Base-by-base conservation (phyloP, 1,139 yeast species). In the Sugiyamaella castrensis region DNA sequence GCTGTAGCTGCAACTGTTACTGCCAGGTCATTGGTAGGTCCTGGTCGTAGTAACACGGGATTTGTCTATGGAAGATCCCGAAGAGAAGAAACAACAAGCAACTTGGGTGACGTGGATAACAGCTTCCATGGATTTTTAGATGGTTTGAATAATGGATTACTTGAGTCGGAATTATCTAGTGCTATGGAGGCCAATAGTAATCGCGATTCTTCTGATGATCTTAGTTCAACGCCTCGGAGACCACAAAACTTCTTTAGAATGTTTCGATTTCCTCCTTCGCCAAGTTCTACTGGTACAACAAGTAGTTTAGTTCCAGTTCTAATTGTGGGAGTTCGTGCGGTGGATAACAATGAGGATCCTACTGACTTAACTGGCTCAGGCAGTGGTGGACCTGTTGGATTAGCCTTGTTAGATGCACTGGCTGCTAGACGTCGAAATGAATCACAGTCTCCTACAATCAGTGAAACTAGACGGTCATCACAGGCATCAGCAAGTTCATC, bases 281-380 rank as follows among this genome's bases (percentile, higher is more conserved):
- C 29, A 42, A 56, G 28, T 42, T 44, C 37, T n/a, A 54, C 47
- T 2, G 37, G 51, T 12, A 34, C 15, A 13, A 43, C 43, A 15
- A 39, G 58, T 9, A 64, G 66, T 19, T 61, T 70, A 51, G 71
- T 79, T 1, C 84, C 84, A 0, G 79, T 80, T 5, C 63, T 80
- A 54, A 74, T 80, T 32, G 75, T 80, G n/a, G 82, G 84, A 4
- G 75, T 80, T n/a, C 64, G 80, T 16, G 73, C 79, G 0, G 72
- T 72, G 7, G 62, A 59, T 12, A 55, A 50, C 29, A 54, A 56
- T 36, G 61, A 58, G 11, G 58, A 50, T 16, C 51, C 33, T 6
- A 57, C 51, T 9, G 52, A 42, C n/a, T 26, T 52, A 49, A 9
- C 40, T 30, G 37, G 36, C 3, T 12, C 48, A 26, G 46, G 42